Percentiles rank a stretch among this genome's conserved stretches.
Evolutionary conservation across 805 yeast genomes (phyloP).

Genomic region (Zygosaccharomyces kombuchaensis): DNA sequence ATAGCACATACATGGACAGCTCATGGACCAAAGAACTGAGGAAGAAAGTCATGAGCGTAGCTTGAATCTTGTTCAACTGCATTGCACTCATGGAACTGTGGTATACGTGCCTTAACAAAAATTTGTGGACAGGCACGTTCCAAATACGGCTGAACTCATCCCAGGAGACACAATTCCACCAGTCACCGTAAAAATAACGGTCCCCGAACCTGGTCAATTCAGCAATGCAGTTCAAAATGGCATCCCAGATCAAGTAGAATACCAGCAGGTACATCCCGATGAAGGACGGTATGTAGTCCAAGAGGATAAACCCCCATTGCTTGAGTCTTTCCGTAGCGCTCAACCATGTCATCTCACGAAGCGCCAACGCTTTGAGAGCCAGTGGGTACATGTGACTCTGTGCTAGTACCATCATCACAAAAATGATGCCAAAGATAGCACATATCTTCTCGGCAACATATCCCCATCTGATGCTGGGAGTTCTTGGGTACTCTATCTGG

Average conservation of each 20-base stretch:
- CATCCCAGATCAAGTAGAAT: constrained; percentile 93
- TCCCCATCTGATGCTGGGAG: constrained; percentile 58
- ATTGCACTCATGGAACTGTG: constrained; percentile 81
- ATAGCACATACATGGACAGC: constrained; percentile 84
- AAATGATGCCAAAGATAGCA: constrained; percentile 85
- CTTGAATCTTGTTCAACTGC: constrained; percentile 57
- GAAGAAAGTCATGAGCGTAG: constrained; percentile 73
- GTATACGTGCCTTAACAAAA: constrained; percentile 87
- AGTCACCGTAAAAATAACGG: constrained; percentile 87
- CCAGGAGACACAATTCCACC: constrained; percentile 98
- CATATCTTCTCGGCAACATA: constrained; percentile 64
- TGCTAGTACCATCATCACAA: constrained; percentile 75
- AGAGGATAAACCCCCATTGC: constrained; percentile 39
- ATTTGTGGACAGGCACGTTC: constrained; percentile 92
- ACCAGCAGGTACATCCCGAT: constrained; percentile 67
- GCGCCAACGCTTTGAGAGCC: constrained; percentile 53
- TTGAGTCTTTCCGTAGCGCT: constrained; percentile 19
- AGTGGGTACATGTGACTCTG: constrained; percentile 73
- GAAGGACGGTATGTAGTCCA: constrained; percentile 78
- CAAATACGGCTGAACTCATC: constrained; percentile 88
- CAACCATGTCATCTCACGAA: constrained; percentile 38
- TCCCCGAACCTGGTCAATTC: constrained; percentile 85
- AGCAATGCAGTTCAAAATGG: constrained; percentile 83
- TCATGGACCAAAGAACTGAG: constrained; percentile 85
- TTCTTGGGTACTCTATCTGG: constrained; percentile 78